A percentile compares a stretch with the other conserved stretches of the same genome.
phyloP scores from a whole-genome alignment of 108 stramenopile species.

The Aureococcus anophagefferens region DNA sequence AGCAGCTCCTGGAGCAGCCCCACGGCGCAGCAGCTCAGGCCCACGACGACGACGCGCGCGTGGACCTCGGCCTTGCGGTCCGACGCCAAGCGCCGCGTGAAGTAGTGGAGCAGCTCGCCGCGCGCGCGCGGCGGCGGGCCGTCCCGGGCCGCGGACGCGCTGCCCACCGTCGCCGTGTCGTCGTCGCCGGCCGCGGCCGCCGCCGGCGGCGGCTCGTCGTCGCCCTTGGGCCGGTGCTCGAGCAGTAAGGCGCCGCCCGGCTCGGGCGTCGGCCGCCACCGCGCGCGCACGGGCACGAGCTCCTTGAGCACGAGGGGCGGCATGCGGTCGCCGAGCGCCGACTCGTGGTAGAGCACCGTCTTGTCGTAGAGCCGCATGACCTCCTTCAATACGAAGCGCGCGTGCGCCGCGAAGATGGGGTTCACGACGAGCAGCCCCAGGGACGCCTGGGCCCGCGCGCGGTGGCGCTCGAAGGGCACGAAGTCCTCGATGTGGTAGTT shows the following conservation, averaged over 20 bases:
- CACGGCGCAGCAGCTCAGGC: conserved; percentile 24
- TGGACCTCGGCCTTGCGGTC: conserved; percentile 16
- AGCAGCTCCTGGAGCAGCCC: conserved; percentile 35
- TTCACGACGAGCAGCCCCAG: conserved; percentile 16
- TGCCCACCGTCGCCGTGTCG: conserved; percentile 17
- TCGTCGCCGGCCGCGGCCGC: conserved; percentile 5
- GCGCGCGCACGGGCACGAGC: conserved; percentile 34
- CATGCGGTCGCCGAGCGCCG: conserved; percentile 9
- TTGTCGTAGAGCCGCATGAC: conserved; percentile 41
- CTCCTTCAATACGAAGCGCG: conserved; percentile 34
- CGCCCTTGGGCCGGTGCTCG: not conserved
- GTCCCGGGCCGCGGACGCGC: too few species aligned
- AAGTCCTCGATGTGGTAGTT: conserved; percentile 31
- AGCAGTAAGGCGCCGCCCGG: conserved; percentile 1
- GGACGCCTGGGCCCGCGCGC: conserved; percentile 27
- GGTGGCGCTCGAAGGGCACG: conserved; percentile 29
- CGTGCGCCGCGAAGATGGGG: conserved; percentile 28
- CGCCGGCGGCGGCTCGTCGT: conserved; percentile 4
- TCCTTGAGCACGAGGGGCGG: conserved; percentile 21
- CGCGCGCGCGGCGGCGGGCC: too few species aligned
- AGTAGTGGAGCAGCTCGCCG: not conserved
- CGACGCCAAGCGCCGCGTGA: not conserved
- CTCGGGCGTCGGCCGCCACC: conserved; percentile 14
- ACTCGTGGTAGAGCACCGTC: conserved; percentile 35
- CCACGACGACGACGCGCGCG: conserved; percentile 38